Base-by-base conservation (phyloP, 257 asterid genomes). In the Lavandula angustifolia region DNA sequence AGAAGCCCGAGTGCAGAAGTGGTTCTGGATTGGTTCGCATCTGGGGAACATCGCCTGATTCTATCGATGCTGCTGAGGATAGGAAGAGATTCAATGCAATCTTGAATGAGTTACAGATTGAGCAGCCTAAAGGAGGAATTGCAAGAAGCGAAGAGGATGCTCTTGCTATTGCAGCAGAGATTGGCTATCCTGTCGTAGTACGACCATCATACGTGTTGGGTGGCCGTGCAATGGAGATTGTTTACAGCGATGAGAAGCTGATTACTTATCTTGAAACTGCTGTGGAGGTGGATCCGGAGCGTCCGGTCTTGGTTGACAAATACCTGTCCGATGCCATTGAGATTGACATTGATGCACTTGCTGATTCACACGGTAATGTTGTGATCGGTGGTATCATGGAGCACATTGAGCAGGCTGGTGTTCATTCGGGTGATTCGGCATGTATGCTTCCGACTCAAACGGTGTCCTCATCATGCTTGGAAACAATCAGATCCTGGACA, bases 381-480 rank as follows among this genome's bases (percentile, higher is more conserved):
- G 99, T 94, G 69, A 90, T 94, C 22, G 99, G 99, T 49, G 99
- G 98, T 61, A 94, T 94, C 73, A 94, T 94, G 99, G 99, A 94
- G 86, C 99, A 94, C 71, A 88, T 94, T 11, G 98, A 94, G 75
- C 98, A 90, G 73, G 99, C 99, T 0, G 99, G 96, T 13, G 92
- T 94, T 70, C 99, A 94, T 61, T 94, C 98, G 0, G 99, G 98
- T 14, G 99, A 94, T 62, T 94, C 98, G 0, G 99, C 99, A 1
- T 94, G 99, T 82, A 86, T 90, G 95, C 76, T 94, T 50, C 99
- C 99, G 3, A 90, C 99, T 1, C 74, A 85, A 78, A 86, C 99
- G 0, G 65, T 94, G 27, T 83, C 99, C 0, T 9, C 70, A n/a
- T 75, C 89, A 34, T 83, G 95, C 80, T 69, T 94, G 80, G 85